These are phyloP conservation scores for Ricinus communis DNA, from an alignment of 345 rosid genomes.

Conservation along the genomic window DNA sequence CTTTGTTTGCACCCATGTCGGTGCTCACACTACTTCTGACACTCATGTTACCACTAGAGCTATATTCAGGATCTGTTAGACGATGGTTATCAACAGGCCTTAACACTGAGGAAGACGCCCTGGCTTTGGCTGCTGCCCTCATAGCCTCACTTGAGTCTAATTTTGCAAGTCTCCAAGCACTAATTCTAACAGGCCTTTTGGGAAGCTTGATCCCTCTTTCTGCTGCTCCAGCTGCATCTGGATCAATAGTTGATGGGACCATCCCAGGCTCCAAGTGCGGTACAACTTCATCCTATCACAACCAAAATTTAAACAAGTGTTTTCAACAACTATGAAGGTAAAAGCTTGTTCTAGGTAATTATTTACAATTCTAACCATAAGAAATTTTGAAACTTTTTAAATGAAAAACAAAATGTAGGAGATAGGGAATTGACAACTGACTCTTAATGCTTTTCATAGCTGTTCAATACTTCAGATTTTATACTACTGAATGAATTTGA, in stretches of 20 bases:
- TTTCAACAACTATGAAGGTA: too few species aligned
- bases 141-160: constrained; percentile 76
- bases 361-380: too few species aligned
- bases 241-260: constrained; percentile 94
- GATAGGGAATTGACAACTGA: not conserved
- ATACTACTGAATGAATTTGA: not conserved
- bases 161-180: constrained; percentile 94
- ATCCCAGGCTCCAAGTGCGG: constrained; percentile 96
- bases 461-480: not conserved
- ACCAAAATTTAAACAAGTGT: constrained; percentile 11
- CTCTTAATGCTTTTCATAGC: not conserved
- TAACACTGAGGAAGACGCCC: constrained; percentile 93
- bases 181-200: constrained; percentile 70
- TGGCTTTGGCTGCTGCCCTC: constrained; percentile 93
- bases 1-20: constrained; percentile 61
- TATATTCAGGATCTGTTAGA: constrained; percentile 58
- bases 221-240: constrained; percentile 72
- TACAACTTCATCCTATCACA: constrained; percentile 81
- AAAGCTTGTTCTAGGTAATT: too few species aligned
- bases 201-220: constrained; percentile 67
- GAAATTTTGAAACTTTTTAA: too few species aligned
- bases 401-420: too few species aligned
- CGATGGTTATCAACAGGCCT: constrained; percentile 66
- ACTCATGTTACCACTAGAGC: constrained; percentile 82
- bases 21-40: constrained; percentile 83